Base-by-base conservation (phyloP, 371 early-diverging fungal species). In the Dipsacomyces acuminosporus region DNA sequence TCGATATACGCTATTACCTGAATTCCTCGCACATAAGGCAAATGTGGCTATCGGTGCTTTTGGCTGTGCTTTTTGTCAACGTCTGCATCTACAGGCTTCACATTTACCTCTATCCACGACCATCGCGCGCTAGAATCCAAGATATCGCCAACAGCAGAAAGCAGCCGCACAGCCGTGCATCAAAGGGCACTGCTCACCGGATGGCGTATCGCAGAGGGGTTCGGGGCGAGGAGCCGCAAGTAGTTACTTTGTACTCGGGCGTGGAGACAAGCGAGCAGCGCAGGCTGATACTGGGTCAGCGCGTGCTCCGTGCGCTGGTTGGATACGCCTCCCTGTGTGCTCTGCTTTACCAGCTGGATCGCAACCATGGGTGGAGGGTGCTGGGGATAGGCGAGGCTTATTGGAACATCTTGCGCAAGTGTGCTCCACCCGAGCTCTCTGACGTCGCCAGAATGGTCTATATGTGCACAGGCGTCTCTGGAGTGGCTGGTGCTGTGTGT, bases 1-100 rank as follows among this genome's bases (percentile, higher is more conserved):
- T 75, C 22, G 81, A 81, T 36, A 48, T 82, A 22, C 74, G 77
- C 7, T 55, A 70, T 24, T 72, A 70, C 35, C 57, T 82, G 23
- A 78, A 64, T 49, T 64, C 70, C 5, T 48, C 78, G 9, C 59
- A 72, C 49, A 33, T 24, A 0, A 24, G 43, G 14, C 25, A 57
- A 25, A 72, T 78, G 45, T 75, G 76, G 72, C 22, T 45, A 13
- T 24, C 78, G 30, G 73, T 65, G 21, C 52, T 64, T 22, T 21
- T 36, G 13, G 38, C 59, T 0, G 21, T 41, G 13, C 47, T 45
- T 9, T n/a, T 40, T 9, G 25, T 65, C 42, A 51, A 47, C 41
- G 34, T 48, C 59, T 69, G 61, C 48, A 54, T 46, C 15, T 56
- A 42, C 51, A 63, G 51, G 52, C 51, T 36, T 8, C 71, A 34